A percentile compares a stretch with the other conserved stretches of the same genome.
These are phyloP conservation scores for Fusarium sp. DNA, from an alignment of 2,329 filamentous ascomycete species.

Conservation along the genomic window DNA sequence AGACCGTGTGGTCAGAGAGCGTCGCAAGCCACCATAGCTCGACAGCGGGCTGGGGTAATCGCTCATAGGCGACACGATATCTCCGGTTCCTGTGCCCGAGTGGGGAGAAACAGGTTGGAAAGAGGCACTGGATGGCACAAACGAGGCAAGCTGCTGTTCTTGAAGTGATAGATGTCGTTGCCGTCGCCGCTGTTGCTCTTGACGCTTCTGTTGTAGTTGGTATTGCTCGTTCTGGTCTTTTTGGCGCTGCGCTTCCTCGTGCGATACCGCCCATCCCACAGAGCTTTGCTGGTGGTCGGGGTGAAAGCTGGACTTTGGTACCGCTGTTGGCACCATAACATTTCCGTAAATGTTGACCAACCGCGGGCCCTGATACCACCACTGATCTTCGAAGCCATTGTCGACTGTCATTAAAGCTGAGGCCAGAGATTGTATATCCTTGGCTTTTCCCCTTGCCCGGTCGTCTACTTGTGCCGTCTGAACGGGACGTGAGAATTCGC, in stretches of 20 bases:
- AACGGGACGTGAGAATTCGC: conserved; percentile 7
- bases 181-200: conserved; percentile 8
- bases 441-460: conserved; percentile 35
- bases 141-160: conserved; percentile 15
- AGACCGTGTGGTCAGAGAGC: conserved; percentile 44
- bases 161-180: conserved; percentile 27
- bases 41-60: conserved; percentile 43
- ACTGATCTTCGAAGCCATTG: conserved; percentile 68
- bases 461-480: conserved; percentile 47
- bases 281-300: conserved; percentile 25
- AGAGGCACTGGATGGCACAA: conserved; percentile 23
- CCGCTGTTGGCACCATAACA: conserved; percentile 31
- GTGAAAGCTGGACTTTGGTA: conserved; percentile 25
- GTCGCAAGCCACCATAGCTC: conserved; percentile 34
- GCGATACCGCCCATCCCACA: conserved; percentile 35
- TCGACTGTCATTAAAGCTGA: conserved; percentile 67
- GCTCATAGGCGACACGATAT: conserved; percentile 44
- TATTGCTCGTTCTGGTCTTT: conserved; percentile 9
- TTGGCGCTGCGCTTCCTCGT: conserved; percentile 12
- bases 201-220: conserved; percentile 16
- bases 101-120: conserved; percentile 28
- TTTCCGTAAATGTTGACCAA: conserved; percentile 42
- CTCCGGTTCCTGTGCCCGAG: conserved; percentile 37
- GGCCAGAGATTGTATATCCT: conserved; percentile 61
- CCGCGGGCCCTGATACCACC: conserved; percentile 63